Evolutionary conservation across 1,139 yeast species (phyloP).

Genomic region (Pichia sp.): DNA sequence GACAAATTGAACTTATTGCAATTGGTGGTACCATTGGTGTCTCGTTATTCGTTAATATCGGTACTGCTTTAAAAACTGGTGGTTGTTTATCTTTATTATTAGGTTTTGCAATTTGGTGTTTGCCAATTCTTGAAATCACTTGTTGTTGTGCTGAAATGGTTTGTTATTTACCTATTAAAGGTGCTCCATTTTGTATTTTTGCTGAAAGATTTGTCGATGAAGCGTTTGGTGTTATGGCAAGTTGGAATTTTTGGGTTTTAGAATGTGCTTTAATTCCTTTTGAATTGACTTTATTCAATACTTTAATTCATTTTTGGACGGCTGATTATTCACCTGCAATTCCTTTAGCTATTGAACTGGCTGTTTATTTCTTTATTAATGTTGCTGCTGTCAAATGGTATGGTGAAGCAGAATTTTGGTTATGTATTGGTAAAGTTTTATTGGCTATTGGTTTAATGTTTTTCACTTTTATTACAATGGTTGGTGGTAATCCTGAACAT

Average conservation of each 20-base stretch:
- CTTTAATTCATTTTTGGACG: conserved; percentile 50
- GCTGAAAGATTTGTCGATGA: conserved; percentile 52
- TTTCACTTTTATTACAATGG: conserved; percentile 49
- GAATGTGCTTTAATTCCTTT: conserved; percentile 49
- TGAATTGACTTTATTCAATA: conserved; percentile 50
- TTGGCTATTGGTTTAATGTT: conserved; percentile 45
- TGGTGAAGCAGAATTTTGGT: conserved; percentile 52
- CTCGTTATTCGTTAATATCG: conserved; percentile 69
- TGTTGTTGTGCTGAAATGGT: conserved; percentile 53
- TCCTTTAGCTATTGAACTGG: conserved; percentile 42
- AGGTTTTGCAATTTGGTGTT: conserved; percentile 56
- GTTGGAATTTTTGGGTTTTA: conserved; percentile 49
- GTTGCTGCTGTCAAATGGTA: conserved; percentile 46
- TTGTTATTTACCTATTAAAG: conserved; percentile 41
- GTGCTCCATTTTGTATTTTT: conserved; percentile 49
- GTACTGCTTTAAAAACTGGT: conserved; percentile 59
- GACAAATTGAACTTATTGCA: conserved; percentile 69
- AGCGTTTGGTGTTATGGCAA: conserved; percentile 47
- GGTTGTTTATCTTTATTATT: conserved; percentile 75
- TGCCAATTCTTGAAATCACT: conserved; percentile 34
- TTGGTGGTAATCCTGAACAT: conserved; percentile 49
- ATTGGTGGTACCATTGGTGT: conserved; percentile 86
- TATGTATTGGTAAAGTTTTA: conserved; percentile 44
- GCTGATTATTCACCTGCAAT: conserved; percentile 49
- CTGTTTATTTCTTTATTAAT: conserved; percentile 41